Percentiles rank a stretch among this genome's conserved stretches.
These are phyloP conservation scores for Blastocystis sp. DNA, from an alignment of 352 stramenopile genomes.

Conservation along the genomic window DNA sequence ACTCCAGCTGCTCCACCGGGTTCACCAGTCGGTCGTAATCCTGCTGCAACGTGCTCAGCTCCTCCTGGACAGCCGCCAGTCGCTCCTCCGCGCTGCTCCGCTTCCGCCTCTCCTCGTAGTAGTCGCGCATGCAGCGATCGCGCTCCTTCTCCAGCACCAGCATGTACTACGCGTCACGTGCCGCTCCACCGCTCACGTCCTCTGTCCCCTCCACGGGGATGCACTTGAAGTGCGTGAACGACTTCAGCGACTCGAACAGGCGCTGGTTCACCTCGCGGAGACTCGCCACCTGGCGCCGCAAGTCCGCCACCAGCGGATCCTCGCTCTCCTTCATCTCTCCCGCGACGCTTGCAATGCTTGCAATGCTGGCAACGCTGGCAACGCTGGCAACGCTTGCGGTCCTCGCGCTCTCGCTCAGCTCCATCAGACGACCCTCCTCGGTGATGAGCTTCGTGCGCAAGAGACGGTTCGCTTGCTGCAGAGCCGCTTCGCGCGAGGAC, in stretches of 20 bases:
- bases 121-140: not conserved
- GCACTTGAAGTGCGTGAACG: not conserved
- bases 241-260: not conserved
- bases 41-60: not conserved
- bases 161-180: constrained; percentile 5
- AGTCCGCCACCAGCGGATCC: not conserved
- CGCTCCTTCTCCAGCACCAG: not conserved
- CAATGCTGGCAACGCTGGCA: not conserved
- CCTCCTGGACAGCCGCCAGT: not conserved
- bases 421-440: not conserved
- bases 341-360: not conserved
- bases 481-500: not conserved
- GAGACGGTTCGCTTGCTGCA: constrained; percentile 4
- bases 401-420: not conserved
- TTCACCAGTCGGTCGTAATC: constrained; percentile 53
- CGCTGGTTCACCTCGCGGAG: not conserved
- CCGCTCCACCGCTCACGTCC: too few relatives aligned
- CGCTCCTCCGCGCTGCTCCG: not conserved
- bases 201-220: not conserved
- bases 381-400: not conserved
- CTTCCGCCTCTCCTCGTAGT: not conserved
- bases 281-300: not conserved
- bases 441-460: not conserved
- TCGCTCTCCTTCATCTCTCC: not conserved
- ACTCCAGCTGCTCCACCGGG: constrained; percentile 59